Evolutionary conservation across 768 basidiomycete species (phyloP).

Genomic region (Pleurotus platypus): DNA sequence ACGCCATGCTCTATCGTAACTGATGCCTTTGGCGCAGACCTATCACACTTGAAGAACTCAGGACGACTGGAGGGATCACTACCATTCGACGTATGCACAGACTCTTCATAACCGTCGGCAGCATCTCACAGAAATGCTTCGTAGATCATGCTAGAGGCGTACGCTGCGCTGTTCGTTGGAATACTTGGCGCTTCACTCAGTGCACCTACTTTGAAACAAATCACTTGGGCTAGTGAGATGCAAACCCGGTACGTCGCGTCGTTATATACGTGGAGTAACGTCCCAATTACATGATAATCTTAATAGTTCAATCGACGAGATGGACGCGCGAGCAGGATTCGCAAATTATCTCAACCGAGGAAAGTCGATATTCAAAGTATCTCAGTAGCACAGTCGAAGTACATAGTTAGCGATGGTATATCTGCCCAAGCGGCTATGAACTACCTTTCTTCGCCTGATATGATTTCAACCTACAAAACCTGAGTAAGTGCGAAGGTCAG

Average conservation of each 20-base stretch:
- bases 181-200: constrained; percentile 71
- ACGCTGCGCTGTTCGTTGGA: constrained; percentile 62
- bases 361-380: constrained; percentile 32
- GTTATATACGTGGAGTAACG: not conserved
- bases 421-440: not conserved
- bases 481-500: not conserved
- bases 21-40: constrained; percentile 40
- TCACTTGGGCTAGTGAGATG: constrained; percentile 91
- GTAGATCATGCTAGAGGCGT: constrained; percentile 67
- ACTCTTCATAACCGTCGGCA: not conserved
- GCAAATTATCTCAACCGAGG: constrained; percentile 63
- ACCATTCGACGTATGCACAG: constrained; percentile 52
- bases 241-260: constrained; percentile 55
- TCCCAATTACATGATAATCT: not conserved
- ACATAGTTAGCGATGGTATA: not conserved
- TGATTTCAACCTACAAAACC: constrained; percentile 30
- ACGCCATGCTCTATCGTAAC: not conserved
- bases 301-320: constrained; percentile 68
- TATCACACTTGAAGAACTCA: constrained; percentile 73
- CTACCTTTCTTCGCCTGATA: constrained; percentile 17
- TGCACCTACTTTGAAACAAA: constrained; percentile 68
- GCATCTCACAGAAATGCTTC: not conserved
- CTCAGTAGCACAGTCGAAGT: not conserved
- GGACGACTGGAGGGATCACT: constrained; percentile 65
- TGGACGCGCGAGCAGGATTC: constrained; percentile 66